Base-by-base conservation (phyloP, 1,139 yeast species). In the Diutina rugosa region DNA sequence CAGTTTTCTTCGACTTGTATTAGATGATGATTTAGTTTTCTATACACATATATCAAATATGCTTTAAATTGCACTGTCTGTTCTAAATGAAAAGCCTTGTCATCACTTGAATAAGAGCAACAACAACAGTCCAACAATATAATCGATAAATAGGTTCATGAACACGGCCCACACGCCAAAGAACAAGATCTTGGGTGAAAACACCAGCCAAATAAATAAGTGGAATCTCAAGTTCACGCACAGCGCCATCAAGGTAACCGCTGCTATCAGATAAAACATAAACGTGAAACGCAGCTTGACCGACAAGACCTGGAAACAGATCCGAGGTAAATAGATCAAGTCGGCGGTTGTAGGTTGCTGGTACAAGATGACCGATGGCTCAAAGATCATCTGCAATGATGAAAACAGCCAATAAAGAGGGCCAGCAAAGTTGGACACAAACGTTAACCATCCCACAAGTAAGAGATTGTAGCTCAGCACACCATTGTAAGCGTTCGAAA, bases 191-290 rank as follows among this genome's bases (percentile, higher is more conserved):
- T 90, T 93, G 0, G 99, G 99, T 55, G 96, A 88, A 71, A 93
- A 93, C 4, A 95, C 99, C 1, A 98, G 90, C 98, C 99, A 95
- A 16, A 95, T 87, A 67, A 93, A 93, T 58, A 93, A 74, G 67
- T 93, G 99, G 65, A 85, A 88, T 62, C 96, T 77, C 61, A 91
- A 75, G 32, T 81, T 75, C 57, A 79, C 78, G 66, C 99, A 93
- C 7, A 97, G 85, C 0, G 76, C 72, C 55, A 87, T 67, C 56
- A 91, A 78, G 49, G 78, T 75, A 3, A 81, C 65, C 1, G 89
- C 88, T 16, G 81, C 68, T 1, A 84, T 63, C 2, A 85, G 71
- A 65, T 87, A 87, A 65, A 86, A 87, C 8, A 79, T 65, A 53
- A 78, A 63, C 47, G 70, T 65, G 21, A 71, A 65, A 54, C 74